Evolutionary conservation across 2,329 filamentous ascomycete genomes (phyloP).

Genomic region (Phaeosphaeria sp.): DNA sequence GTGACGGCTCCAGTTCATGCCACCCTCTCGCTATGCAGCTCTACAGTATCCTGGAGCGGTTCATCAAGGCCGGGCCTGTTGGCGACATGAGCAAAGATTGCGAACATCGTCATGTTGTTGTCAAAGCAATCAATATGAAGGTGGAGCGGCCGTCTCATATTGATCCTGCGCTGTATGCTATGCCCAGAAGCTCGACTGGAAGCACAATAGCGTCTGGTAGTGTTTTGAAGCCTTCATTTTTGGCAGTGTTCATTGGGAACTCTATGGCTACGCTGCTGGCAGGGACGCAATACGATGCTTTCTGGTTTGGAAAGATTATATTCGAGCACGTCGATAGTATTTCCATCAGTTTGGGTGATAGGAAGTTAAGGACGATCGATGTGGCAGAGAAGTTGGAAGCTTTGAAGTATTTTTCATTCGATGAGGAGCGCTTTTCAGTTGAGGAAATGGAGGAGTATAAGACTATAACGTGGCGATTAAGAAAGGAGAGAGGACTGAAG

Average conservation of each 20-base stretch:
- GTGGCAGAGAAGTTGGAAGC: slow-evolving; percentile 7
- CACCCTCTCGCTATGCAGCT: slow-evolving; percentile 17
- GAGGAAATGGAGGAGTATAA: background rate
- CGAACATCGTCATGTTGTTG: slow-evolving; percentile 8
- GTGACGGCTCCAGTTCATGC: slow-evolving; percentile 2
- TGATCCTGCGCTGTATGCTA: background rate
- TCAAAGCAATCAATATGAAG: slow-evolving; percentile 19
- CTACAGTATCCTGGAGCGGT: slow-evolving; percentile 21
- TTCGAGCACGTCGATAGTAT: slow-evolving; percentile 11
- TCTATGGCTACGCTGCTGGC: slow-evolving; percentile 7
- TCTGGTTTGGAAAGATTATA: background rate
- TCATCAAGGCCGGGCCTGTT: slow-evolving; percentile 15
- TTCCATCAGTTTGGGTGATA: slow-evolving; percentile 8
- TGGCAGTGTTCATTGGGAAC: slow-evolving; percentile 5
- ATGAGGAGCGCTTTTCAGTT: background rate
- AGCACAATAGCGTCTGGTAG: background rate
- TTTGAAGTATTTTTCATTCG: background rate
- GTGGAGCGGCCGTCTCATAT: background rate
- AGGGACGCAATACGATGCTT: slow-evolving; percentile 10
- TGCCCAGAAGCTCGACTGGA: background rate
- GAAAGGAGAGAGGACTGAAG: slow-evolving; percentile 1
- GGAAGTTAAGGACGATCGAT: slow-evolving; percentile 5
- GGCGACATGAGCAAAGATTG: background rate
- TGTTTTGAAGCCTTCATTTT: slow-evolving; percentile 10
- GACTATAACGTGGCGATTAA: background rate